Conservation (phyloP, 495 filamentous ascomycete species). For the Podospora sp. region DNA sequence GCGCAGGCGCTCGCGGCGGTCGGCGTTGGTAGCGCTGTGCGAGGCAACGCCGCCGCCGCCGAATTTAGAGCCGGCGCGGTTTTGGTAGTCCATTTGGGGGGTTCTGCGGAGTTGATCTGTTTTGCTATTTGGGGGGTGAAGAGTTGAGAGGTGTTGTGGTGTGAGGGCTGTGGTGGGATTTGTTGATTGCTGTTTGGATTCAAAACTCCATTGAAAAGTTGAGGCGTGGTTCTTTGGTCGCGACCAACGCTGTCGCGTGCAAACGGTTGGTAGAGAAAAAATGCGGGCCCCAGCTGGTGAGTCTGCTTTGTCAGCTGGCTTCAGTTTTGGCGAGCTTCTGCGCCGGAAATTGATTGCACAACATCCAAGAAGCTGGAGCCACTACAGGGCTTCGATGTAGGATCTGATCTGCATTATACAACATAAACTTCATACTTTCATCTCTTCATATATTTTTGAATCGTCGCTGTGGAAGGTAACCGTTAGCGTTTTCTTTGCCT, state of each 20-base stretch:
- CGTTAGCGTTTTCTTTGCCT: no score
- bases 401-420: no score
- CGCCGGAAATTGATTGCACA: no score
- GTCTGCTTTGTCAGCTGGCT: neutral
- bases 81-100: constrained; percentile 67
- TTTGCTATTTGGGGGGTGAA: neutral
- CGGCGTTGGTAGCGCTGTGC: constrained; percentile 88
- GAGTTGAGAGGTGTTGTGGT: neutral
- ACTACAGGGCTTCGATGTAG: no score
- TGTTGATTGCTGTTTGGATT: neutral
- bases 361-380: no score
- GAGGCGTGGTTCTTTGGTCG: neutral
- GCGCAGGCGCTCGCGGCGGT: constrained; percentile 93
- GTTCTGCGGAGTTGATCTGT: neutral
- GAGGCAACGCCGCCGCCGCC: constrained; percentile 97
- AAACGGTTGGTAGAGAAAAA: no score
- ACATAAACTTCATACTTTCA: no score
- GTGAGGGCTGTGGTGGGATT: neutral
- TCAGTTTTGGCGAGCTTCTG: neutral
- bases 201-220: neutral
- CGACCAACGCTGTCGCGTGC: no score
- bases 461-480: no score
- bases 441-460: no score
- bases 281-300: neutral
- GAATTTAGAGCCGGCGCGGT: constrained; percentile 96